A percentile compares a stretch with the other conserved stretches of the same genome.
These are phyloP conservation scores for Vigna nakashimae DNA, from an alignment of 306 rosid genomes.

Conservation along the genomic window DNA sequence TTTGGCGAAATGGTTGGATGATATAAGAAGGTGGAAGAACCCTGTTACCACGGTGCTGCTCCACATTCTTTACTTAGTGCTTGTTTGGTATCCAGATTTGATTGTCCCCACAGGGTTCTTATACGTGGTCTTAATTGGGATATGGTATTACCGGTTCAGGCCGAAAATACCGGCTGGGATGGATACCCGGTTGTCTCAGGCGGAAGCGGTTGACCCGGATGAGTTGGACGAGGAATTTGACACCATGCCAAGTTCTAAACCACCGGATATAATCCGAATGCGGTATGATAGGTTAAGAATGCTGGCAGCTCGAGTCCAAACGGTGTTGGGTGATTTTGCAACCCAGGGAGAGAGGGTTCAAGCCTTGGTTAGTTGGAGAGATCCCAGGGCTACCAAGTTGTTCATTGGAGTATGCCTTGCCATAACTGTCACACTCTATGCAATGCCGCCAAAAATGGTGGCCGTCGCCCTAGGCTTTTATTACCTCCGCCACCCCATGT, in stretches of 20 bases:
- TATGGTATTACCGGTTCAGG: slow-evolving; percentile 88
- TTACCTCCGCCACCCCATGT: slow-evolving; percentile 62
- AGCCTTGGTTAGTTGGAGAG: slow-evolving; percentile 92
- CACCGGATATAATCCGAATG: slow-evolving; percentile 66
- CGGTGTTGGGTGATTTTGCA: slow-evolving; percentile 94
- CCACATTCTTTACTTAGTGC: slow-evolving; percentile 77
- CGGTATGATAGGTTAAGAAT: slow-evolving; percentile 87
- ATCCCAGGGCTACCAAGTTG: slow-evolving; percentile 83
- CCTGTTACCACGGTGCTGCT: slow-evolving; percentile 82
- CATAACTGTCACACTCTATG: slow-evolving; percentile 48
- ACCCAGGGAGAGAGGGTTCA: slow-evolving; percentile 93
- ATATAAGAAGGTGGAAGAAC: slow-evolving; percentile 80
- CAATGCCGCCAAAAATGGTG: slow-evolving; percentile 67
- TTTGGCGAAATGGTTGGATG: slow-evolving; percentile 88
- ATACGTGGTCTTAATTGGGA: slow-evolving; percentile 82
- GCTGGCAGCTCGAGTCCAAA: slow-evolving; percentile 87
- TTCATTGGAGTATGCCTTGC: slow-evolving; percentile 54
- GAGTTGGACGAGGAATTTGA: slow-evolving; percentile 92
- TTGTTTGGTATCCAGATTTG: slow-evolving; percentile 98
- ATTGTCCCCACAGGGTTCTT: slow-evolving; percentile 86
- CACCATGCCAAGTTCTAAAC: slow-evolving; percentile 84
- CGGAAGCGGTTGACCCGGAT: slow-evolving; percentile 81
- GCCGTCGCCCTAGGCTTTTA: slow-evolving; percentile 89
- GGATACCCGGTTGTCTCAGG: slow-evolving; percentile 83
- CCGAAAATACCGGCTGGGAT: slow-evolving; percentile 91